Conservation (phyloP, 129 eudicot species). For the Flaveria sonorensis region DNA sequence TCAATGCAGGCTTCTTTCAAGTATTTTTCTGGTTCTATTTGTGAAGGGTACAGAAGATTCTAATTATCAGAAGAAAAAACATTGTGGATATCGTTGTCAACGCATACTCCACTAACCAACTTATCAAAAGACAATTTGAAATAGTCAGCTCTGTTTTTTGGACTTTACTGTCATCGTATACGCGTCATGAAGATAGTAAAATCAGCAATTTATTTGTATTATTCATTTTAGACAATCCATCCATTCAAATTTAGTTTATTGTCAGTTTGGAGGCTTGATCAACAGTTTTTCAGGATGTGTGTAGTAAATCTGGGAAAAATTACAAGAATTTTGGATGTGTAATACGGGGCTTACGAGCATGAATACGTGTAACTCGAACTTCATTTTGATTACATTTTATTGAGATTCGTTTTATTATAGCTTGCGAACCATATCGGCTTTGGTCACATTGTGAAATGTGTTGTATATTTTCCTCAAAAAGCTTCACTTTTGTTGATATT, state of each 20-base stretch:
- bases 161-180: conserved; percentile 29
- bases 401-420: neutral
- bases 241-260: conserved; percentile 22
- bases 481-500: no score
- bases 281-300: conserved; percentile 25
- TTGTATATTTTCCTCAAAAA: no score
- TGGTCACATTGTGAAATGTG: no score
- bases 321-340: conserved; percentile 43
- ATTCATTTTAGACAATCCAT: conserved; percentile 39
- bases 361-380: conserved; percentile 30
- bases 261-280: conserved; percentile 5
- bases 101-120: conserved; percentile 30
- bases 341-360: conserved; percentile 22
- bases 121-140: conserved; percentile 24
- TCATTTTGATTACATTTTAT: conserved; percentile 4
- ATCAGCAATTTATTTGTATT: conserved; percentile 36
- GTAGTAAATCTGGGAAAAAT: conserved; percentile 30
- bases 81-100: conserved; percentile 32
- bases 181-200: conserved; percentile 28
- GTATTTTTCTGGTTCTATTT: conserved; percentile 33
- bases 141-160: conserved; percentile 28
- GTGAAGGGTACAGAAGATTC: conserved; percentile 33
- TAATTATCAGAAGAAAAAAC: neutral
- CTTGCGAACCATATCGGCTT: neutral
- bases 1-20: conserved; percentile 38